Base-by-base conservation (phyloP, 495 filamentous ascomycete species). In the Apiosordaria backusii region DNA sequence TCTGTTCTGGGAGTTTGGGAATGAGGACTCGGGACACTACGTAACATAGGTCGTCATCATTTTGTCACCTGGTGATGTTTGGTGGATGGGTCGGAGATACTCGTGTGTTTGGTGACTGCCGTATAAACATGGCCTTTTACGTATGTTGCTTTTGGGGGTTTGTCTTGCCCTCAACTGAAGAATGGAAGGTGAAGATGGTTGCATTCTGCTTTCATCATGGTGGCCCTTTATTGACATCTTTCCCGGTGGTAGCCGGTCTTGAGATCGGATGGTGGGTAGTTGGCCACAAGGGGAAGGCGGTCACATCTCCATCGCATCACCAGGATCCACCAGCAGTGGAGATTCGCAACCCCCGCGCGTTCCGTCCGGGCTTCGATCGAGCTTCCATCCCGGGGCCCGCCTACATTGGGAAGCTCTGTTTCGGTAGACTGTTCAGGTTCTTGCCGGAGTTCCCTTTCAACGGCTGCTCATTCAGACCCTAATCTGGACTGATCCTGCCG, bases 351-450 rank as follows among this genome's bases (percentile, higher is more conserved):
- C 35, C n/a, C 35, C 35, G 35, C 35, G 9, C 35, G 35, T 45
- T 45, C 35, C 35, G 35, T 15, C 35, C 35, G 35, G 7, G 52
- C 52, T 24, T 50, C 13, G 19, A 29, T 21, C 60, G 10, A 63
- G 10, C 35, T 40, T 53, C 22, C 3, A 55, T 59, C 52, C 60
- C 60, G 6, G 55, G 35, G 10, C 35, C 35, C 35, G 16, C 35
- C 35, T 15, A 45, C 35, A 63, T 63, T 16, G 7, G 60, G 65
- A 67, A 67, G 65, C 65, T 67, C 53, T 53, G 55, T 62, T 62
- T 59, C 45, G 16, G 23, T 45, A 4, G 1, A 27, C 5, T 25
- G 26, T 21, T 7, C 29, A 50, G 59, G 57, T 66, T 52, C 59
- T 60, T 55, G 50, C 57, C 62, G 57, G 27, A 26, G 50, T 2